These are phyloP conservation scores for Cystobasidium sp. DNA, from an alignment of 1,284 basidiomycete species.

Conservation along the genomic window DNA sequence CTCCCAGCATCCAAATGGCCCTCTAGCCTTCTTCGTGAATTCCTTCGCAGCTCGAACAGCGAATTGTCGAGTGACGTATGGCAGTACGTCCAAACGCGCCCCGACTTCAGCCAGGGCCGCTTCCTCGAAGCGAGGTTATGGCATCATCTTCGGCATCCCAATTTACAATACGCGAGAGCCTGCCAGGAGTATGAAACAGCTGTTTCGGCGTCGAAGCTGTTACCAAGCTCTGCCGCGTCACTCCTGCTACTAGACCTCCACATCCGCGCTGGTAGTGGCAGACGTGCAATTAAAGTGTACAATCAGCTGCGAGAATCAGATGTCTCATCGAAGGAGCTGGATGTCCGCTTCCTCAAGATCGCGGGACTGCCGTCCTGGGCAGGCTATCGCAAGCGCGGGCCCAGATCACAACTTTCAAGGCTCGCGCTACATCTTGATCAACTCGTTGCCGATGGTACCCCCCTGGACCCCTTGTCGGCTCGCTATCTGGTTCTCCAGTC, in stretches of 20 bases:
- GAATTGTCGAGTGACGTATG: slow-evolving; percentile 7
- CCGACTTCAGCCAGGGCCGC: not conserved
- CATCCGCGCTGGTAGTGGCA: slow-evolving; percentile 6
- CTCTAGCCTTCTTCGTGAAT: not conserved
- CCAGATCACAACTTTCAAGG: not conserved
- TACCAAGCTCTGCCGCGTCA: not conserved
- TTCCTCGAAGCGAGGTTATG: slow-evolving; percentile 10
- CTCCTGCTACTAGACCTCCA: slow-evolving; percentile 10
- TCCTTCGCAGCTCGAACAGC: not conserved
- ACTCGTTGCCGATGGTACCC: not conserved
- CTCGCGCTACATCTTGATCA: not conserved
- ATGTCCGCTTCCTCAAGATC: slow-evolving; percentile 20
- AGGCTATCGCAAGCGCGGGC: slow-evolving; percentile 10
- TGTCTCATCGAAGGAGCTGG: not conserved
- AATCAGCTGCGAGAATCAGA: not conserved
- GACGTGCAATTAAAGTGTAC: slow-evolving; percentile 2
- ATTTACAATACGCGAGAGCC: not conserved
- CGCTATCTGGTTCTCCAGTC: slow-evolving; percentile 1
- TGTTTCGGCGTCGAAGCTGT: not conserved
- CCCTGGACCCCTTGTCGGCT: slow-evolving; percentile 4
- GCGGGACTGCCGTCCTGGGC: slow-evolving; percentile 3
- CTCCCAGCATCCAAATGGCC: not conserved
- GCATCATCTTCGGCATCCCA: slow-evolving; percentile 3
- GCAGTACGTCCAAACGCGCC: not conserved
- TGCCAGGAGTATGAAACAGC: not conserved